Conservation (phyloP, 2,329 filamentous ascomycete species). For the Allantophomopsis lycopodina region DNA sequence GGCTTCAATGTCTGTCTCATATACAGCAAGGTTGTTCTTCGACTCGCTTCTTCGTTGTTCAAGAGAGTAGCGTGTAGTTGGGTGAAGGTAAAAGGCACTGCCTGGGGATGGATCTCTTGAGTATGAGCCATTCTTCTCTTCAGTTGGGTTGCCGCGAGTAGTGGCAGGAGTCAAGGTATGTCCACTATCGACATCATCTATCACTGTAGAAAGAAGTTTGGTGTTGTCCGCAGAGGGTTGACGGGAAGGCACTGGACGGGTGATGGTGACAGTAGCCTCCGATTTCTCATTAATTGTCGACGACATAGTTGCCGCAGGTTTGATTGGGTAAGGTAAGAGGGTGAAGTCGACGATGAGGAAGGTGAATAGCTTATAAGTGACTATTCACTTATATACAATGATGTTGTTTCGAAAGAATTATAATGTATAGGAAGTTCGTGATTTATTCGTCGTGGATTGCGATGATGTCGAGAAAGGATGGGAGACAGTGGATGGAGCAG, state of each 20-base stretch:
- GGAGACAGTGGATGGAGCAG: too few species aligned
- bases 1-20: constrained; percentile 11
- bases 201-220: neutral
- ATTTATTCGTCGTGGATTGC: too few species aligned
- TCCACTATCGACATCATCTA: constrained; percentile 1
- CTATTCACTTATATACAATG: too few species aligned
- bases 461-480: too few species aligned
- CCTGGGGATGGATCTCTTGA: constrained; percentile 3
- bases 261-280: neutral
- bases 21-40: constrained; percentile 7
- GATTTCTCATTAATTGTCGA: constrained; percentile 1
- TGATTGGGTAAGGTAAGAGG: too few species aligned
- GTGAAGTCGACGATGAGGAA: too few species aligned
- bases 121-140: neutral
- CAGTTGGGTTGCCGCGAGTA: neutral
- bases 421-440: too few species aligned
- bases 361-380: too few species aligned
- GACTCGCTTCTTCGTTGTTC: constrained; percentile 9
- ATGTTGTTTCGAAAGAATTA: too few species aligned
- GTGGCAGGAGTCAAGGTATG: neutral
- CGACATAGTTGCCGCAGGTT: neutral
- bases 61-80: constrained; percentile 6
- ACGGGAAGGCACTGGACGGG: neutral
- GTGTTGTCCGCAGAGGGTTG: neutral
- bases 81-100: constrained; percentile 9